Evolutionary conservation across 1,284 basidiomycete species (phyloP).

Genomic region (Austroboletus novae-zelandiae): DNA sequence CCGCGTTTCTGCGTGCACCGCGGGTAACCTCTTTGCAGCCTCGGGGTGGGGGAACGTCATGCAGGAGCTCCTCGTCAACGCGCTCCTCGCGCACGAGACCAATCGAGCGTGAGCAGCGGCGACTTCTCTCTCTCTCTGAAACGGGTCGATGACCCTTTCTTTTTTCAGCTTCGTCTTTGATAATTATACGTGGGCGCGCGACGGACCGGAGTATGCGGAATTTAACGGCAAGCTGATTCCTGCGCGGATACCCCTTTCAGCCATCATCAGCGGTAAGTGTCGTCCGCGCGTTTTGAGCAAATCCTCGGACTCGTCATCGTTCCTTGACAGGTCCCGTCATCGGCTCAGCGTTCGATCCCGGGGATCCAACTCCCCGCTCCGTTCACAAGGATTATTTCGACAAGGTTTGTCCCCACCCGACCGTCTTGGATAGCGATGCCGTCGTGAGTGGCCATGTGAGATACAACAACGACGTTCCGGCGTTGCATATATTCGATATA

Average conservation of each 20-base stretch:
- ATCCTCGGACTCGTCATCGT: not conserved
- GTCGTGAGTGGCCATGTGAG: constrained; percentile 26
- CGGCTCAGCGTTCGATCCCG: constrained; percentile 32
- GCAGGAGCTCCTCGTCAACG: constrained; percentile 52
- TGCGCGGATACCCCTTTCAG: constrained; percentile 42
- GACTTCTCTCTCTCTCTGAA: not conserved
- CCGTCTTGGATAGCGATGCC: constrained; percentile 25
- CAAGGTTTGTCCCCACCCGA: constrained; percentile 41
- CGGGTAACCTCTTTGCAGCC: constrained; percentile 23
- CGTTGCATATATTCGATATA: constrained; percentile 32
- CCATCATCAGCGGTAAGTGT: constrained; percentile 40
- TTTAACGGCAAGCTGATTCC: constrained; percentile 42
- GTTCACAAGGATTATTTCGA: constrained; percentile 45
- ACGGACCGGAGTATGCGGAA: constrained; percentile 30
- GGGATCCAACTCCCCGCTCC: constrained; percentile 35
- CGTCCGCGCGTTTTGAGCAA: not conserved
- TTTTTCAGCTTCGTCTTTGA: constrained; percentile 40
- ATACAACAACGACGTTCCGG: constrained; percentile 24
- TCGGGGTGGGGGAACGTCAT: constrained; percentile 60
- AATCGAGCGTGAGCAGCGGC: constrained; percentile 42
- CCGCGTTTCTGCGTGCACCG: not conserved
- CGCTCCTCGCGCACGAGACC: constrained; percentile 46
- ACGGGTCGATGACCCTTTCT: not conserved
- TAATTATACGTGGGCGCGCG: constrained; percentile 39
- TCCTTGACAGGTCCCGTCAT: constrained; percentile 34